Conservation (phyloP, 345 rosid species). For the Draba incana region DNA sequence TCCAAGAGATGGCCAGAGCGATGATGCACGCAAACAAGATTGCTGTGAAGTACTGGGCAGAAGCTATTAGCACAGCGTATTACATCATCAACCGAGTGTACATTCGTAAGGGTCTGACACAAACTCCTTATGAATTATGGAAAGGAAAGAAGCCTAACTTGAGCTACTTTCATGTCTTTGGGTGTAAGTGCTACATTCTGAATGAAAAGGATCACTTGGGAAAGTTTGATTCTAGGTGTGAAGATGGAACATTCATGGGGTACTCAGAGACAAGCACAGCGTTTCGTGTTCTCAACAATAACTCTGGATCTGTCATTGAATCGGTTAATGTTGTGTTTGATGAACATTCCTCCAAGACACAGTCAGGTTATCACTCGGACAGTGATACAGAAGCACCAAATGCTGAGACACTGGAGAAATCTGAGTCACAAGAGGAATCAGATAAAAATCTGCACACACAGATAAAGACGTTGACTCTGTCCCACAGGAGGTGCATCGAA, state of each 20-base stretch:
- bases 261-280: background rate
- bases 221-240: background rate
- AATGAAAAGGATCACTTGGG: background rate
- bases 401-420: too few species aligned
- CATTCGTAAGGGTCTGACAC: background rate
- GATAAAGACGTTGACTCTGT: too few species aligned
- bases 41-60: background rate
- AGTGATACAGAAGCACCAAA: too few species aligned
- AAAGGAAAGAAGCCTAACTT: background rate
- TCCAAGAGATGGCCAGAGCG: background rate
- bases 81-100: background rate
- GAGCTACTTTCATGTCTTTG: background rate
- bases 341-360: too few species aligned
- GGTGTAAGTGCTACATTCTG: background rate
- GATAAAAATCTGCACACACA: too few species aligned
- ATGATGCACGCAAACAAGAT: background rate
- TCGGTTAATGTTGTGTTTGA: too few species aligned
- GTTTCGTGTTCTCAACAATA: background rate
- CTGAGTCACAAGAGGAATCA: too few species aligned
- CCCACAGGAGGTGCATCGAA: too few species aligned
- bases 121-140: background rate
- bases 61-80: background rate
- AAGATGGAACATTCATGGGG: background rate
- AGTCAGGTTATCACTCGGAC: too few species aligned
- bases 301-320: too few species aligned